phyloP scores from a whole-genome alignment of 371 early-diverging fungal genomes.

The Catenaria anguillulae region DNA sequence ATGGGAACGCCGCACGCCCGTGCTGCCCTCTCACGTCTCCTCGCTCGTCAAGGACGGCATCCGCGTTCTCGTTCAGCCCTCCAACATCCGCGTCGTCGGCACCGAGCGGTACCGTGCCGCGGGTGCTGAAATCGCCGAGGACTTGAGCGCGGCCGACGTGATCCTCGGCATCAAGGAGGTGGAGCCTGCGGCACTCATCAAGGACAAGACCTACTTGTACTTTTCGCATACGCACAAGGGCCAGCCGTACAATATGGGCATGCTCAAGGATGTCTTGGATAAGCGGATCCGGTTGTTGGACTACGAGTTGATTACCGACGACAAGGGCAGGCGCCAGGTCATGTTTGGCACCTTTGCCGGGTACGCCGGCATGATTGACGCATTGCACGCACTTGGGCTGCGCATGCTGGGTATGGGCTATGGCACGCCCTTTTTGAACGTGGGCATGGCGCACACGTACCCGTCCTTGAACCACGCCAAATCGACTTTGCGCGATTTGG shows the following conservation, averaged over 20 bases:
- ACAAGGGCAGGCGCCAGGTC: slow-evolving; percentile 59
- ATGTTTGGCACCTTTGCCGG: slow-evolving; percentile 89
- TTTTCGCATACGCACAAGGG: slow-evolving; percentile 98
- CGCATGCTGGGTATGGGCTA: slow-evolving; percentile 78
- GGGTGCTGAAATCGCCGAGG: slow-evolving; percentile 76
- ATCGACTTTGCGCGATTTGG: slow-evolving; percentile 53
- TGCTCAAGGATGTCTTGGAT: slow-evolving; percentile 71
- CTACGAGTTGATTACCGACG: slow-evolving; percentile 86
- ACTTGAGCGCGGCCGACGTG: slow-evolving; percentile 71
- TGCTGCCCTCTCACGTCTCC: slow-evolving; percentile 63
- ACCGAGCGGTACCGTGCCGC: slow-evolving; percentile 67
- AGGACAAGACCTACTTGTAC: slow-evolving; percentile 77
- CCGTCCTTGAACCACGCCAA: slow-evolving; percentile 60
- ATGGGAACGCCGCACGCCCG: slow-evolving; percentile 87
- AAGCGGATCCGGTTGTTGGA: slow-evolving; percentile 84
- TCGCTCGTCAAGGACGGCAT: slow-evolving; percentile 61
- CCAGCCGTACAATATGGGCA: slow-evolving; percentile 79
- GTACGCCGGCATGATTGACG: slow-evolving; percentile 91
- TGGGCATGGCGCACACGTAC: slow-evolving; percentile 79
- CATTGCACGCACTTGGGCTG: slow-evolving; percentile 80
- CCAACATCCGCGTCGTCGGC: slow-evolving; percentile 73
- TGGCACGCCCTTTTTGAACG: slow-evolving; percentile 81
- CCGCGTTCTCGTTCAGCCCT: slow-evolving; percentile 75
- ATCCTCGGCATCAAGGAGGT: slow-evolving; percentile 96
- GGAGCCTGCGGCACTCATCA: slow-evolving; percentile 59